These are phyloP conservation scores for Kalmusia sp. DNA, from an alignment of 2,329 filamentous ascomycete genomes.

Conservation along the genomic window DNA sequence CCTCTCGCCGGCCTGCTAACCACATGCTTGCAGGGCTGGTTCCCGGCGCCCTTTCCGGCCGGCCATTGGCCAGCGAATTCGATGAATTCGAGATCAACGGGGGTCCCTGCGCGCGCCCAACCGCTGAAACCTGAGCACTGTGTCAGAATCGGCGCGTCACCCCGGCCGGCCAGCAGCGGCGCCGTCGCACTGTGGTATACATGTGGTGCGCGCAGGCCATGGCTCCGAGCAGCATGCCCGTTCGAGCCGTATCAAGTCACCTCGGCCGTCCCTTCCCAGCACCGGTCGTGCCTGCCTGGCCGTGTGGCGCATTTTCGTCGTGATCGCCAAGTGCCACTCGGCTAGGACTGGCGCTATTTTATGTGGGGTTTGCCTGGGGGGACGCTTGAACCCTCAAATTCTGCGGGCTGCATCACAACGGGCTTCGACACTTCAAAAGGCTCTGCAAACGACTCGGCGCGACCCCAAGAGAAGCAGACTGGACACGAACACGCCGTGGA, in stretches of 20 bases:
- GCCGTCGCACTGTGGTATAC: background rate
- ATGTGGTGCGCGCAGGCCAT: background rate
- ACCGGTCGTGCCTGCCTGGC: background rate
- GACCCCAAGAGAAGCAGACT: too few relatives aligned
- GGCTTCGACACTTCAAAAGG: too few relatives aligned
- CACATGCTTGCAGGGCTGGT: conserved; percentile 10
- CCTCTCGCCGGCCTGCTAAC: conserved; percentile 7
- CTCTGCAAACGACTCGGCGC: background rate
- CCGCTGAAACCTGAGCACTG: conserved; percentile 24
- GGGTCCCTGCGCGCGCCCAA: conserved; percentile 2
- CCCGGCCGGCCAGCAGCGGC: conserved; percentile 16
- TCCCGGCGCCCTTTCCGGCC: conserved; percentile 6
- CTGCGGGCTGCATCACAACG: background rate
- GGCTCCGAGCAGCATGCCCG: background rate
- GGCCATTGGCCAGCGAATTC: conserved; percentile 27
- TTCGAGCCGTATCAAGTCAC: background rate
- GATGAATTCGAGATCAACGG: conserved; percentile 18
- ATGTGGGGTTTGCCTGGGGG: background rate
- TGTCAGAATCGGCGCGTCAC: conserved; percentile 27
- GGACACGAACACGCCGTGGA: too few relatives aligned
- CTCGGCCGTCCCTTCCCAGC: background rate
- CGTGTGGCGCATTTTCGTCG: background rate
- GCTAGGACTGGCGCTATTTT: background rate
- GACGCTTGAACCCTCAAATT: background rate
- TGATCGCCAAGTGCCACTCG: background rate